Evolutionary conservation across 108 stramenopile species (phyloP).

Genomic region (Pseudonitzschia delicatissima): DNA sequence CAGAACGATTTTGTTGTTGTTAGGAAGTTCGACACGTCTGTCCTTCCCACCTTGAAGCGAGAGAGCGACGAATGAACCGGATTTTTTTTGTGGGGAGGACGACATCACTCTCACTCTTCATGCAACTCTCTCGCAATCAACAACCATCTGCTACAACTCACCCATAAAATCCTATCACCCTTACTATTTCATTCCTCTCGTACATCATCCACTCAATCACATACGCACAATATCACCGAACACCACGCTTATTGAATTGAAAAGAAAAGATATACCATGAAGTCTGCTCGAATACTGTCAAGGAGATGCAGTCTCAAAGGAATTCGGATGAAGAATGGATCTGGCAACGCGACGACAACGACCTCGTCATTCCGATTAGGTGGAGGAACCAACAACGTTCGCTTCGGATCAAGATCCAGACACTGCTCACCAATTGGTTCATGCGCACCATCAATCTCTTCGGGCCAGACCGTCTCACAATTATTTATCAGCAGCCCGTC

Average conservation of each 20-base stretch:
- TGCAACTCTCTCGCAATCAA: not conserved
- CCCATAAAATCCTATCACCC: too few species aligned
- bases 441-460: not conserved
- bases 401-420: not conserved
- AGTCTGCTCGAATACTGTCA: not conserved
- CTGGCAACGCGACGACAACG: too few species aligned
- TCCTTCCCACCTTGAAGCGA: too few species aligned
- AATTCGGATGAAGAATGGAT: too few species aligned
- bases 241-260: not conserved
- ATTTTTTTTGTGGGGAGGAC: too few species aligned
- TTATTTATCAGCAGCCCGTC: not conserved
- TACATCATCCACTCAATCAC: not conserved
- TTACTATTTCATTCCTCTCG: not conserved
- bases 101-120: too few species aligned
- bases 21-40: too few species aligned
- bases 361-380: too few species aligned
- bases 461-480: not conserved
- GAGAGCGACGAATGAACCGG: too few species aligned
- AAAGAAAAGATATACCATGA: too few species aligned
- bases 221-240: not conserved
- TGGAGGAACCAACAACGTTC: too few species aligned
- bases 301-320: not conserved
- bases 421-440: not conserved
- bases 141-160: not conserved
- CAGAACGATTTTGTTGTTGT: too few species aligned